A percentile compares a stretch with the other conserved stretches of the same genome.
Evolutionary conservation across 306 rosid genomes (phyloP).

Genomic region (Potentilla sterilis): DNA sequence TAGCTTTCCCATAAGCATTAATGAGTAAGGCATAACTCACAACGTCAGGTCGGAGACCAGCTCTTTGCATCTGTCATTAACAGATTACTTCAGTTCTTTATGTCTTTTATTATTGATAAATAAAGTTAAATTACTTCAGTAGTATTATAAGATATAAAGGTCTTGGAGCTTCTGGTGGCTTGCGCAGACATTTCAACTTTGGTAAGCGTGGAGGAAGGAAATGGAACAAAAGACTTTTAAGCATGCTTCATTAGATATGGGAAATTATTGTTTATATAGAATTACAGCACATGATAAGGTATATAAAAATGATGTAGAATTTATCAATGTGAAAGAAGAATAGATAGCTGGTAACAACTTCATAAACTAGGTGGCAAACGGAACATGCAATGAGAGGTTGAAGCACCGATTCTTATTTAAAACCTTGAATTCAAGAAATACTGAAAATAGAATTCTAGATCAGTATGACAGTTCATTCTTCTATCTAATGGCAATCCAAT

Average conservation of each 20-base stretch:
- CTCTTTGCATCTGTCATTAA: constrained; percentile 89
- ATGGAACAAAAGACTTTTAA: neutral
- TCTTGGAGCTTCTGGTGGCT: neutral
- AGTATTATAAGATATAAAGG: neutral
- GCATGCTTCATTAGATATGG: neutral
- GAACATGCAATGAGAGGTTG: neutral
- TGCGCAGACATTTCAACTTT: neutral
- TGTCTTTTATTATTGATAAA: constrained; percentile 21
- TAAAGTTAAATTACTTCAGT: neutral
- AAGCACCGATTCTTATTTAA: neutral
- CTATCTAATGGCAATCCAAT: neutral
- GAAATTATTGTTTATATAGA: neutral
- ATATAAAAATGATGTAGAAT: neutral
- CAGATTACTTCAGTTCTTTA: constrained; percentile 50
- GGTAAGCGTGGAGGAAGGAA: neutral
- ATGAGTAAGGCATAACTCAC: constrained; percentile 89
- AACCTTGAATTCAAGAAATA: neutral
- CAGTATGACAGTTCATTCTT: neutral
- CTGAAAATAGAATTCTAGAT: neutral
- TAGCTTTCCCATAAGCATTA: constrained; percentile 90
- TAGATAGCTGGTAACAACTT: neutral
- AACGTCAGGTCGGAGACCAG: constrained; percentile 82
- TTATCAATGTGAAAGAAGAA: neutral
- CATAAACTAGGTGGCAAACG: neutral
- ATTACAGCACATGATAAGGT: neutral